Conservation (phyloP, 176 grass and related monocot species). For the Panicum miliaceum region DNA sequence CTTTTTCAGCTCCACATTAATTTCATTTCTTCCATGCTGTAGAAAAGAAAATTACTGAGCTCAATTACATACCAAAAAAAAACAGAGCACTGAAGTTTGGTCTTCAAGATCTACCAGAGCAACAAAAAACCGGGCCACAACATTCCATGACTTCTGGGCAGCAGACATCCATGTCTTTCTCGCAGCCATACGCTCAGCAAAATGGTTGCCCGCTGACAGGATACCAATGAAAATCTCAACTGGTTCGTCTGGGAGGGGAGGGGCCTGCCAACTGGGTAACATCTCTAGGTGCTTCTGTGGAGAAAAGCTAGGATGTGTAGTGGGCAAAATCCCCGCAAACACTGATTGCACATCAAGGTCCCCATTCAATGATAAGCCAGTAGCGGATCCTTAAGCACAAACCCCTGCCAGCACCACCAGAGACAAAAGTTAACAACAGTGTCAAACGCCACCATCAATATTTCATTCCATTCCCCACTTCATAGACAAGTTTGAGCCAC, state of each 20-base stretch:
- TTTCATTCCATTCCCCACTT: conserved; percentile 20
- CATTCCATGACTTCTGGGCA: conserved; percentile 60
- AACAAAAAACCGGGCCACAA: conserved; percentile 93
- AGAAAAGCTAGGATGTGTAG: conserved; percentile 78
- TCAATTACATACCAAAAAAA: conserved; percentile 11
- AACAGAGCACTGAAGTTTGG: neutral
- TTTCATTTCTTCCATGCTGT: conserved; percentile 83
- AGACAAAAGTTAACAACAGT: conserved; percentile 34
- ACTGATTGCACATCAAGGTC: conserved; percentile 88
- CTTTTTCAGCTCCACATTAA: conserved; percentile 83
- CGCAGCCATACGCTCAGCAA: conserved; percentile 94
- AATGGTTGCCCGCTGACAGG: conserved; percentile 94
- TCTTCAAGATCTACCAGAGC: conserved; percentile 72
- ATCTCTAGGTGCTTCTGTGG: conserved; percentile 85
- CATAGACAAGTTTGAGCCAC: conserved; percentile 6
- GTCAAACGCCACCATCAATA: neutral
- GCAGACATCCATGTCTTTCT: conserved; percentile 97
- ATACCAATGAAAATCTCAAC: conserved; percentile 94
- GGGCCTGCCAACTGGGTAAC: conserved; percentile 75
- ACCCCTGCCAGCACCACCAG: conserved; percentile 65
- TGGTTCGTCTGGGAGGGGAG: conserved; percentile 64
- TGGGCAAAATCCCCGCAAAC: conserved; percentile 80
- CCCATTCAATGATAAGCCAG: conserved; percentile 90
- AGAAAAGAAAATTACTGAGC: conserved; percentile 43
- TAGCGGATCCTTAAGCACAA: conserved; percentile 93